phyloP scores from a whole-genome alignment of 2,329 filamentous ascomycete genomes.

The Gyromitra esculenta region DNA sequence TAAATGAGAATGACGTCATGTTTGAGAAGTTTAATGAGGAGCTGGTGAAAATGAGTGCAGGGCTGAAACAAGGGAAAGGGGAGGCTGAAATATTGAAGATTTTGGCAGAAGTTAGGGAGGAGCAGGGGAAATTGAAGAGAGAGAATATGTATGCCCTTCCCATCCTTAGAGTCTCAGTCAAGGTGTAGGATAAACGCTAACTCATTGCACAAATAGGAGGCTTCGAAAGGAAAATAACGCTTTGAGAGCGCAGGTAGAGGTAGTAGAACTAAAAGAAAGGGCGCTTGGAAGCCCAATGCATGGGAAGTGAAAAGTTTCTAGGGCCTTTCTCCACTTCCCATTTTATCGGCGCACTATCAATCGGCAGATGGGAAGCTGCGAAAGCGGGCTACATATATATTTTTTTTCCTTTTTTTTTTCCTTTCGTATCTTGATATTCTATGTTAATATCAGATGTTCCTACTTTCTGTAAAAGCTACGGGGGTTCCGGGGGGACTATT shows the following conservation, averaged over 20 bases:
- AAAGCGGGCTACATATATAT: conserved; percentile 19
- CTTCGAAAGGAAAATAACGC: conserved; percentile 47
- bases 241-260: conserved; percentile 43
- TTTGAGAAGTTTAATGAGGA: conserved; percentile 95
- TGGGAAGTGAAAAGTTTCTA: conserved; percentile 22
- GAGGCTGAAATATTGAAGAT: conserved; percentile 79
- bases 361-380: conserved; percentile 2
- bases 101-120: conserved; percentile 78
- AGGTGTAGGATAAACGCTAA: conserved; percentile 21
- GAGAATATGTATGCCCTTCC: conserved; percentile 69
- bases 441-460: neutral
- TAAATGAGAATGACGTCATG: conserved; percentile 82
- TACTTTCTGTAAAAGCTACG: conserved; percentile 28
- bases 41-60: conserved; percentile 81
- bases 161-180: neutral
- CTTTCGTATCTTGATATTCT: neutral
- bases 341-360: conserved; percentile 25
- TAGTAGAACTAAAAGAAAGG: conserved; percentile 29
- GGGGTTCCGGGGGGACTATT: conserved; percentile 29
- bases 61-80: conserved; percentile 75
- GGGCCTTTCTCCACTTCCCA: conserved; percentile 13
- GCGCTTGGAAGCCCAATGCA: conserved; percentile 39
- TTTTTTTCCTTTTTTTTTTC: neutral
- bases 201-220: conserved; percentile 23
- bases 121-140: conserved; percentile 79